A percentile compares a stretch with the other conserved stretches of the same genome.
Evolutionary conservation across 2,329 filamentous ascomycete species (phyloP).

Genomic region (Cryphonectria naterciae): DNA sequence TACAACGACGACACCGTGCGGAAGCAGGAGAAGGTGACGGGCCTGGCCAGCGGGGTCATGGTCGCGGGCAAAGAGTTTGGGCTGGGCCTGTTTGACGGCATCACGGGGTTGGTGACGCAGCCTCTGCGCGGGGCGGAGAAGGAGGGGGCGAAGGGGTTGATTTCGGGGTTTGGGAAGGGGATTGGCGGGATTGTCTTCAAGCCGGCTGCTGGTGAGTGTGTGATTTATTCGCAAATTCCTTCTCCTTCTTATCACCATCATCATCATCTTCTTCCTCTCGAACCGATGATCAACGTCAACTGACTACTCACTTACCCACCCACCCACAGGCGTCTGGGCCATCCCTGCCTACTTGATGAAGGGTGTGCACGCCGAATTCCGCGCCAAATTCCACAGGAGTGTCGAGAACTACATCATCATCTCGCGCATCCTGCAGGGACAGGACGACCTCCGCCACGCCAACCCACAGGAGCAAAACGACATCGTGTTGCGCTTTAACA

Average conservation of each 20-base stretch:
- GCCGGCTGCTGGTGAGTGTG: constrained; percentile 70
- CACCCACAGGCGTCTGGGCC: constrained; percentile 61
- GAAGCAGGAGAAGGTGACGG: constrained; percentile 78
- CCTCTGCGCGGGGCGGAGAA: constrained; percentile 64
- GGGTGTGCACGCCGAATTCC: constrained; percentile 77
- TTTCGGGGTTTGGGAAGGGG: constrained; percentile 83
- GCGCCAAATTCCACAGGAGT: constrained; percentile 70
- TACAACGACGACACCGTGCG: constrained; percentile 85
- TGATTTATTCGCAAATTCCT: background rate
- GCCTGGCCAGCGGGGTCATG: constrained; percentile 73
- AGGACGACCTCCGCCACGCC: constrained; percentile 62
- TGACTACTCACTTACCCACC: constrained; percentile 16
- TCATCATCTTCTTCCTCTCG: background rate
- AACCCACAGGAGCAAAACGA: constrained; percentile 63
- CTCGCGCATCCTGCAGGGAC: constrained; percentile 75
- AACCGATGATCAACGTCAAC: background rate
- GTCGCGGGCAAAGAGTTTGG: constrained; percentile 80
- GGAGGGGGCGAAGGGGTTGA: constrained; percentile 60
- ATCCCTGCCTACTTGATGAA: constrained; percentile 83
- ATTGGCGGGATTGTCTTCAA: constrained; percentile 82
- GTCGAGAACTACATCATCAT: constrained; percentile 80
- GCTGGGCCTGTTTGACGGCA: constrained; percentile 78
- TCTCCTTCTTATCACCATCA: background rate
- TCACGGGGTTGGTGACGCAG: constrained; percentile 80
- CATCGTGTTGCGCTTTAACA: constrained; percentile 69